Evolutionary conservation across 2,329 filamentous ascomycete genomes (phyloP), one percentile per base, ranked within the genome.

Genomic region (Shiraia bambusicola): DNA sequence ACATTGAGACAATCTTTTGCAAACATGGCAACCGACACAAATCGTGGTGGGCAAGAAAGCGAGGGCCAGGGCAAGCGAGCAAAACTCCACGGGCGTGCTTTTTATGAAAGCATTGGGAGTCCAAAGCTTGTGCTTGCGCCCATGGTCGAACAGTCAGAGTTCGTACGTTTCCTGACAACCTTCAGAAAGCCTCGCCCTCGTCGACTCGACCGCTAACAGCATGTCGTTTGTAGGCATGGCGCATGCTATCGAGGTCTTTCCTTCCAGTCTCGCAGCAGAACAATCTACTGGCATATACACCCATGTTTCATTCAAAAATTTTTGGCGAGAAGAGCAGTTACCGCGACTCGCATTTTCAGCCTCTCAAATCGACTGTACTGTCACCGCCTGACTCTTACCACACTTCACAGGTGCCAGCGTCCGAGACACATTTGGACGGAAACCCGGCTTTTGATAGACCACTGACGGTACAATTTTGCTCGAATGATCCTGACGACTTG

Each of bases 121-220:
- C 93, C 93, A 2, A 95, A 88, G 71, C 84, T 87, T 53, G 82
- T 98, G 22, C 79, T 98, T 40, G 93, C 93, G 25, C 93, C 93
- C 26, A 98, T 98, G 93, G 93, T 98, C 15, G 92, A 98, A 64
- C 88, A 96, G 69, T 96, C 90, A 24, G 93, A 98, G 75, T 96
- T 97, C 74, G 91, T 95, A 76, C 53, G 85, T 62, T 75, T 49
- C 43, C 37, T 49, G 38, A 30, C 11, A 15, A 22, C 8, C 32
- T 32, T 29, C 34, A 34, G 33, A 15, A 24, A 22, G 8, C n/a
- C 22, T 17, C 10, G 12, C 16, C 22, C 9, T 12, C 2, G 2
- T 13, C 27, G 22, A 29, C 11, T 36, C 30, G 17, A 14, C 3
- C 19, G 40, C 56, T 61, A 19, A 59, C 34, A 22, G 13, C 6